A percentile compares a stretch with the other conserved stretches of the same genome.
Evolutionary conservation across 257 asterid genomes (phyloP).

Genomic region (Jaltomata sinuosa): DNA sequence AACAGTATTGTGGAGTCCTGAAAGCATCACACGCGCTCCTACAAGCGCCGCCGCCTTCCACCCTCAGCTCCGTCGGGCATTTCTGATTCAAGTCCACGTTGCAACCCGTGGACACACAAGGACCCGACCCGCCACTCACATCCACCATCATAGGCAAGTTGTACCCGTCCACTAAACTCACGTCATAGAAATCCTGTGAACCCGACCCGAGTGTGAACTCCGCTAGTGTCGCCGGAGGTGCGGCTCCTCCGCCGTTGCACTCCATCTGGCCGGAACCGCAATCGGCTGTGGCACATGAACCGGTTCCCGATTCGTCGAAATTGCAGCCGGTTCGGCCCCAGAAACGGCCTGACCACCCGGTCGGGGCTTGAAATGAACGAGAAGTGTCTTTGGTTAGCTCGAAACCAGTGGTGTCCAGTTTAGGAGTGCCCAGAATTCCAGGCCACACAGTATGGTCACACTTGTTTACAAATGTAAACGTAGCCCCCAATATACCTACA

Average conservation of each 20-base stretch:
- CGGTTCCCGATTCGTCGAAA: slow-evolving; percentile 43
- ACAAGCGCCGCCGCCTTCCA: slow-evolving; percentile 52
- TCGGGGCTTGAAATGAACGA: slow-evolving; percentile 53
- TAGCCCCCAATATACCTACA: slow-evolving; percentile 30
- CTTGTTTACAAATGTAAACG: slow-evolving; percentile 57
- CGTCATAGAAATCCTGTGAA: slow-evolving; percentile 69
- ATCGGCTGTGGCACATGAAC: slow-evolving; percentile 62
- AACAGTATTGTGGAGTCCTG: slow-evolving; percentile 49
- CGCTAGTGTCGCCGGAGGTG: slow-evolving; percentile 61
- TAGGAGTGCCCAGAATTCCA: slow-evolving; percentile 49
- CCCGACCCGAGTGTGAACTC: slow-evolving; percentile 84
- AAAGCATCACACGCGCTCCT: slow-evolving; percentile 75
- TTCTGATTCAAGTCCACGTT: slow-evolving; percentile 42
- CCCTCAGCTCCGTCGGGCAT: slow-evolving; percentile 55
- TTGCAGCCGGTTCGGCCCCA: slow-evolving; percentile 72
- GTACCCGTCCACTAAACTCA: slow-evolving; percentile 77
- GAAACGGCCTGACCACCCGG: slow-evolving; percentile 85
- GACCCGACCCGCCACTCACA: slow-evolving; percentile 52
- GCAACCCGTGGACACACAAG: slow-evolving; percentile 62
- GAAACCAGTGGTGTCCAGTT: slow-evolving; percentile 52
- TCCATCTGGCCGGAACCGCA: slow-evolving; percentile 62
- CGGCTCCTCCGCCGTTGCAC: slow-evolving; percentile 72
- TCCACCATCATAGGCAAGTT: slow-evolving; percentile 64
- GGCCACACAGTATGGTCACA: slow-evolving; percentile 75
- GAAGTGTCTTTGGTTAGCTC: slow-evolving; percentile 44